Evolutionary conservation across 1,284 basidiomycete genomes (phyloP).

Genomic region (Microbotryum scabiosae): DNA sequence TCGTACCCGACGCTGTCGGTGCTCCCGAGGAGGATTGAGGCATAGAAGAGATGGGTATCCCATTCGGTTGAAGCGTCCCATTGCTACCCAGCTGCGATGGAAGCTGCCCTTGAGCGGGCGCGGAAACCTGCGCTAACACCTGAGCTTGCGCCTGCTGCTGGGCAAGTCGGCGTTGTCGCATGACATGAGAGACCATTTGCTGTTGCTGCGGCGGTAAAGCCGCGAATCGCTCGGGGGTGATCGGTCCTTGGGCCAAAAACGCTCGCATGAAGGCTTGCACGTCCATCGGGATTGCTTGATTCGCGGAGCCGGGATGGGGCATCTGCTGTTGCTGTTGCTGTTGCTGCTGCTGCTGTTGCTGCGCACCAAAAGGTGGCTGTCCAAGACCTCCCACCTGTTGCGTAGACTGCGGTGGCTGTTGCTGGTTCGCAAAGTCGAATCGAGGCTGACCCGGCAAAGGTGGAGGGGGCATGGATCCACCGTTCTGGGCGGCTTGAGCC

Average conservation of each 20-base stretch:
- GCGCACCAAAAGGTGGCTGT: neutral
- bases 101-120: neutral
- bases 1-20: neutral
- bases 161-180: neutral
- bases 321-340: neutral
- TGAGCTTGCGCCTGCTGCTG: neutral
- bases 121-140: neutral
- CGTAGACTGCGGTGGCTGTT: neutral
- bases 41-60: conserved; percentile 14
- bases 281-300: neutral
- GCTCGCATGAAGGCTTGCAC: neutral
- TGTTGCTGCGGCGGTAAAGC: neutral
- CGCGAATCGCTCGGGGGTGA: neutral
- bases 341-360: conserved; percentile 5
- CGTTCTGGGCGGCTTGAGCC: no score
- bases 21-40: conserved; percentile 4
- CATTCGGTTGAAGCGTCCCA: conserved; percentile 7
- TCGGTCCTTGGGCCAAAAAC: neutral
- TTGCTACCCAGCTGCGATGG: neutral
- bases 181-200: neutral
- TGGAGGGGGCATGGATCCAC: no score
- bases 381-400: neutral
- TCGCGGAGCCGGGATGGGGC: neutral
- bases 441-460: no score
- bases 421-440: neutral